A percentile compares a stretch with the other conserved stretches of the same genome.
phyloP scores from a whole-genome alignment of 345 rosid species.

The Murraya koenigii region DNA sequence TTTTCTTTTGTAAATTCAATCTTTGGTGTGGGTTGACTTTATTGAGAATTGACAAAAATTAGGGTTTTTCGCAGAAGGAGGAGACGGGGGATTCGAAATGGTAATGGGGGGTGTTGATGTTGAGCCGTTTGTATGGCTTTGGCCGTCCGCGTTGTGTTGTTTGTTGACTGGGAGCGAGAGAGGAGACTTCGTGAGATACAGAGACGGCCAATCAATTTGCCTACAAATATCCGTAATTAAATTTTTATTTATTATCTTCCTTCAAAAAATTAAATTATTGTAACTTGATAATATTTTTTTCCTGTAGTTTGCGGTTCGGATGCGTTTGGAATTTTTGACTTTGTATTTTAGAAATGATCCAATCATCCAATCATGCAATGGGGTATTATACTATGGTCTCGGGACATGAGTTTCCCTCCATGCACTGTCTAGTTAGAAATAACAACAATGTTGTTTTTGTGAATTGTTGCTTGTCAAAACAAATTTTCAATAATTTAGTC shows the following conservation, averaged over 20 bases:
- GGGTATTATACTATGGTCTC: too few relatives aligned
- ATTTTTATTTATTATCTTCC: background rate
- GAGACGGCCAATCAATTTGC: background rate
- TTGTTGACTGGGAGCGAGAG: conserved; percentile 30
- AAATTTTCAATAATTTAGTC: too few relatives aligned
- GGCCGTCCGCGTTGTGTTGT: conserved; percentile 31
- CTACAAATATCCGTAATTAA: background rate
- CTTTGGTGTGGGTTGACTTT: conserved; percentile 22
- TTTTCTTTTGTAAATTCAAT: background rate
- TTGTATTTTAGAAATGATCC: background rate
- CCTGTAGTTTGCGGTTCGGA: background rate
- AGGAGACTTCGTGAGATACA: background rate
- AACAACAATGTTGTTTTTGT: too few relatives aligned
- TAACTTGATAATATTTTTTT: background rate
- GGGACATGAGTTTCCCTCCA: too few relatives aligned
- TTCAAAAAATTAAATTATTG: background rate
- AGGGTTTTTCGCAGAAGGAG: conserved; percentile 48
- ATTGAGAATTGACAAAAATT: conserved; percentile 8
- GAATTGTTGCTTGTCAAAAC: too few relatives aligned
- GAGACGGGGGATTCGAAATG: conserved; percentile 5
- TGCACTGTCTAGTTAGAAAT: too few relatives aligned
- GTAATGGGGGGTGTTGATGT: background rate
- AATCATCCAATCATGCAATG: too few relatives aligned
- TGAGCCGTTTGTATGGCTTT: conserved; percentile 20
- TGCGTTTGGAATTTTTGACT: background rate